A percentile compares a stretch with the other conserved stretches of the same genome.
These are phyloP conservation scores for Polyporus tsugae DNA, from an alignment of 1,284 basidiomycete genomes.

Conservation along the genomic window DNA sequence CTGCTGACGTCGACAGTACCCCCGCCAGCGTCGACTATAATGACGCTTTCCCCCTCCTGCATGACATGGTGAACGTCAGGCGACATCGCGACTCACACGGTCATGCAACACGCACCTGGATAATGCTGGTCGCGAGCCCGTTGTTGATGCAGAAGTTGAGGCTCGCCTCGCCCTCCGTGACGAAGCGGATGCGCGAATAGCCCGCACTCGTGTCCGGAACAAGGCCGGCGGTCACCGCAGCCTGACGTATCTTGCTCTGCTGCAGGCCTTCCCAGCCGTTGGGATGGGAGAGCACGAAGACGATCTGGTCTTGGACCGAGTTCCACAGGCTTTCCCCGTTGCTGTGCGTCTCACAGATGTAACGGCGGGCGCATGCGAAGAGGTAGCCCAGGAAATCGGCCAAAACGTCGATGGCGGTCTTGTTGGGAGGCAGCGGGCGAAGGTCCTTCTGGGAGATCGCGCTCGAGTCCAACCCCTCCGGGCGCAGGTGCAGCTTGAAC, in stretches of 20 bases:
- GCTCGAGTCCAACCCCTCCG: conserved; percentile 42
- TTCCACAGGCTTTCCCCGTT: conserved; percentile 50
- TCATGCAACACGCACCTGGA: conserved; percentile 38
- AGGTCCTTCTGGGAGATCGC: conserved; percentile 39
- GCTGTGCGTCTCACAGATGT: conserved; percentile 57
- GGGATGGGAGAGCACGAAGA: conserved; percentile 51
- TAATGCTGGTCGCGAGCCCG: conserved; percentile 43
- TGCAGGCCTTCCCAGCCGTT: conserved; percentile 56
- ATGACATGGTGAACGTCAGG: not conserved
- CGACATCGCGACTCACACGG: not conserved
- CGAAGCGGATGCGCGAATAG: conserved; percentile 48
- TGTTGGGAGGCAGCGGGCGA: conserved; percentile 56
- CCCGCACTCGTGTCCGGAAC: conserved; percentile 40
- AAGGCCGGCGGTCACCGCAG: conserved; percentile 45
- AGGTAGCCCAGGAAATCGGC: conserved; percentile 64
- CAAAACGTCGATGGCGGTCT: conserved; percentile 55
- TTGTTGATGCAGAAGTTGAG: conserved; percentile 54
- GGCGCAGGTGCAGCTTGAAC: conserved; percentile 67
- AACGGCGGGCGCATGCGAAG: conserved; percentile 50
- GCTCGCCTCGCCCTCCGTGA: conserved; percentile 61
- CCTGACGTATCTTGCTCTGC: conserved; percentile 49
- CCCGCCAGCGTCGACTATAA: conserved; percentile 66
- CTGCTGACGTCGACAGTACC: conserved; percentile 65
- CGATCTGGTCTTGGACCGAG: conserved; percentile 43
- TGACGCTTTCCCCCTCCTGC: conserved; percentile 52